A percentile compares a stretch with the other conserved stretches of the same genome.
Conservation (phyloP, 2,329 filamentous ascomycete genomes). For the Coccinonectria pachysandricola region DNA sequence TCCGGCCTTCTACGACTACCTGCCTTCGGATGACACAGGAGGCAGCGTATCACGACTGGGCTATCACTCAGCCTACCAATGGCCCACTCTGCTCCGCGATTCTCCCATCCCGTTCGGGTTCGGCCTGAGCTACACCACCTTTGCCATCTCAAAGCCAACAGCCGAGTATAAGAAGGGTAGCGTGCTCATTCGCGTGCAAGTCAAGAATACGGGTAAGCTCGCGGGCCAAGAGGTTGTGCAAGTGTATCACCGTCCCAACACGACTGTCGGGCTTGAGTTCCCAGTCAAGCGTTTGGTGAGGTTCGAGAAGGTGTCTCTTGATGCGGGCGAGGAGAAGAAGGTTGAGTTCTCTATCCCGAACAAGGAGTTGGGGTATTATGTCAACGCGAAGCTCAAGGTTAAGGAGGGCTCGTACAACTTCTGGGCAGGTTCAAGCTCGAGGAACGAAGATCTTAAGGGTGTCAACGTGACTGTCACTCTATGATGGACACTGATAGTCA, state of each 20-base stretch:
- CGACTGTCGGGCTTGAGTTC: constrained; percentile 34
- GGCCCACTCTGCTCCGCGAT: constrained; percentile 8
- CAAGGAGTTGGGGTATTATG: constrained; percentile 16
- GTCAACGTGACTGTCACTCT: neutral
- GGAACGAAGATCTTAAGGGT: neutral
- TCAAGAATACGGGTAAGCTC: constrained; percentile 45
- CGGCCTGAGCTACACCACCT: constrained; percentile 54
- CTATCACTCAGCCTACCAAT: too few species aligned
- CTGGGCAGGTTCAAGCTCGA: neutral
- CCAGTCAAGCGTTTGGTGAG: constrained; percentile 48
- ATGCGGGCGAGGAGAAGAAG: constrained; percentile 33
- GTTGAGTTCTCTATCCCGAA: constrained; percentile 6
- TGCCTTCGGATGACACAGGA: constrained; percentile 32
- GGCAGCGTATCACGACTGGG: too few species aligned
- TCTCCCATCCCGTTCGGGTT: constrained; percentile 39
- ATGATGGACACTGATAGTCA: too few species aligned
- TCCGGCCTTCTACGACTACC: constrained; percentile 57
- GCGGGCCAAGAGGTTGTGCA: constrained; percentile 40
- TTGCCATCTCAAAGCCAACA: constrained; percentile 41
- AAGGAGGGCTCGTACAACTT: neutral
- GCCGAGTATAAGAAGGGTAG: constrained; percentile 6
- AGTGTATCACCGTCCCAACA: constrained; percentile 39
- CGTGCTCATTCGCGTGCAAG: constrained; percentile 30
- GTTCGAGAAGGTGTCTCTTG: constrained; percentile 47
- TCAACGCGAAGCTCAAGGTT: constrained; percentile 4